Percentiles rank a stretch among this genome's conserved stretches.
Conservation (phyloP, 2,329 filamentous ascomycete species). For the Dryadomyces sulphureus region DNA sequence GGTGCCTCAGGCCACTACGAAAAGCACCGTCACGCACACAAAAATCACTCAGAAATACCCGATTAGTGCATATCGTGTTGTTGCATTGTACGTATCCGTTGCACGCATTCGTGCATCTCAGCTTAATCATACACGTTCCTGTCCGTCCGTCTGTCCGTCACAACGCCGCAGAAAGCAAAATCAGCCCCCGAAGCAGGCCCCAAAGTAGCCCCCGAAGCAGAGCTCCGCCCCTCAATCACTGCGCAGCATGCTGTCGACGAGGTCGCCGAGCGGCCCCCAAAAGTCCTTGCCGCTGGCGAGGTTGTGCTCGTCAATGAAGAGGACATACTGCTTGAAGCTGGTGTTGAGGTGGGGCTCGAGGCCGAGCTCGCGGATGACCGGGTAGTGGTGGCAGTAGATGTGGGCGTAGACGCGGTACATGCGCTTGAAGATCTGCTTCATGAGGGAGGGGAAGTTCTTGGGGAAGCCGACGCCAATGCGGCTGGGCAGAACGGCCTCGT, state of each 20-base stretch:
- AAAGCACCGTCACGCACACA: too few relatives aligned
- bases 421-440: constrained; percentile 96
- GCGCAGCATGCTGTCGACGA: constrained; percentile 94
- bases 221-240: constrained; percentile 51
- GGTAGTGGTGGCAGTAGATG: constrained; percentile 99
- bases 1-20: constrained; percentile 28
- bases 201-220: not conserved
- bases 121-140: not conserved
- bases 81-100: not conserved
- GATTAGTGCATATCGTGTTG: not conserved
- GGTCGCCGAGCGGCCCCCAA: constrained; percentile 87
- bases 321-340: constrained; percentile 98
- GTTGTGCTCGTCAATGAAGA: constrained; percentile 95
- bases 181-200: not conserved
- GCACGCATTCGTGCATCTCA: not conserved
- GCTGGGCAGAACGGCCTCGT: constrained; percentile 88
- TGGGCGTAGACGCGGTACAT: constrained; percentile 98
- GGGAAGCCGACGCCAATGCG: constrained; percentile 92
- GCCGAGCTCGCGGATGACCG: constrained; percentile 85
- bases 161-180: not conserved
- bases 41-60: constrained; percentile 1
- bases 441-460: constrained; percentile 73
- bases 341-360: constrained; percentile 97
- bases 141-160: not conserved
- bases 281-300: constrained; percentile 90